Conservation (phyloP, 345 rosid genomes). For the Turnera subulata region DNA sequence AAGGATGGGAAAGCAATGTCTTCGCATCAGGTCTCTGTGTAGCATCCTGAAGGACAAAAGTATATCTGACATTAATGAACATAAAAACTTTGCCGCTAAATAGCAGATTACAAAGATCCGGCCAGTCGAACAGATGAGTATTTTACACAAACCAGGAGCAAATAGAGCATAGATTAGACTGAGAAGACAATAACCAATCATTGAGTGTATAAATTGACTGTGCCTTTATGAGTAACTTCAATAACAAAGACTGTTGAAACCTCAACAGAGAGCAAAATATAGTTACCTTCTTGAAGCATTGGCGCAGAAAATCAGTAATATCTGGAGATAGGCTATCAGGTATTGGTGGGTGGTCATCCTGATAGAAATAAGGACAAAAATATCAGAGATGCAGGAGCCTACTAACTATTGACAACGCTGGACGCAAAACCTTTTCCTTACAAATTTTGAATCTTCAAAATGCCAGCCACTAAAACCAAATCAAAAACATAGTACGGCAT, state of each 20-base stretch:
- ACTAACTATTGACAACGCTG: background rate
- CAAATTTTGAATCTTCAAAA: too few relatives aligned
- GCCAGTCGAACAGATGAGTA: too few relatives aligned
- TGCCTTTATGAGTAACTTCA: too few relatives aligned
- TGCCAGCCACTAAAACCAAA: too few relatives aligned
- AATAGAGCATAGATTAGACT: background rate
- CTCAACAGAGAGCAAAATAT: background rate
- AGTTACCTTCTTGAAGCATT: slow-evolving; percentile 95
- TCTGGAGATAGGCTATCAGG: slow-evolving; percentile 95
- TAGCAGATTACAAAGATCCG: too few relatives aligned
- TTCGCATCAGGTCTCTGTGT: slow-evolving; percentile 99
- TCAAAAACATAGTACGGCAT: slow-evolving; percentile 2
- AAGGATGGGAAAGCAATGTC: slow-evolving; percentile 96
- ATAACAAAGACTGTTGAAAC: background rate
- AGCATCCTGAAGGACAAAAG: slow-evolving; percentile 66
- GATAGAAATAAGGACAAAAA: slow-evolving; percentile 11
- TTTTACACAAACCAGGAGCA: too few relatives aligned
- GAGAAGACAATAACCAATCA: background rate
- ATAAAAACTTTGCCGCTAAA: too few relatives aligned
- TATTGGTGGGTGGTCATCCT: slow-evolving; percentile 97
- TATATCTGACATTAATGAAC: slow-evolving; percentile 2
- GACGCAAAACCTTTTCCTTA: too few relatives aligned
- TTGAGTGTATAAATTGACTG: too few relatives aligned
- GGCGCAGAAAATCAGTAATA: slow-evolving; percentile 91
- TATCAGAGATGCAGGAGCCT: background rate